Percentiles rank a stretch among this genome's conserved stretches.
These are phyloP conservation scores for Mycogone perniciosa DNA, from an alignment of 2,329 filamentous ascomycete species.

Conservation along the genomic window DNA sequence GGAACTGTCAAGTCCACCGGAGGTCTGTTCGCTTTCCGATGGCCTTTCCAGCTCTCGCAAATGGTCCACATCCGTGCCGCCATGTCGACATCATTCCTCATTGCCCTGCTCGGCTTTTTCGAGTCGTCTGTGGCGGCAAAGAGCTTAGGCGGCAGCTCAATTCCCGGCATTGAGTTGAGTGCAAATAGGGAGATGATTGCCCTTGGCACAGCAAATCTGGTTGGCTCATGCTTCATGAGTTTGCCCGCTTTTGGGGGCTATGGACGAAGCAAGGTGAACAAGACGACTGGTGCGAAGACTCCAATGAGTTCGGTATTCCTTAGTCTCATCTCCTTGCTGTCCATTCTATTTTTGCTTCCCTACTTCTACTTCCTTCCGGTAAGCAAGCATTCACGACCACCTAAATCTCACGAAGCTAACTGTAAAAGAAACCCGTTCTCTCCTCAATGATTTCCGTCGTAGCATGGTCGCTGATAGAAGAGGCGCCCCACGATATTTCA, in stretches of 20 bases:
- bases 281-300: constrained; percentile 81
- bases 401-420: neutral
- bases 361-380: constrained; percentile 96
- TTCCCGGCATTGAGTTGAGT: constrained; percentile 76
- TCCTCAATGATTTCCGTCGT: constrained; percentile 94
- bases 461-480: constrained; percentile 89
- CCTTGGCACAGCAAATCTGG: constrained; percentile 81
- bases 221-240: constrained; percentile 86
- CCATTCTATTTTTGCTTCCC: constrained; percentile 74
- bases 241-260: constrained; percentile 95
- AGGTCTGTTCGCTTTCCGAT: constrained; percentile 71
- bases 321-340: constrained; percentile 73
- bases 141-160: constrained; percentile 63
- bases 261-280: constrained; percentile 91
- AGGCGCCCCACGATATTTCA: constrained; percentile 82
- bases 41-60: constrained; percentile 71
- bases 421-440: constrained; percentile 74
- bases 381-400: constrained; percentile 32
- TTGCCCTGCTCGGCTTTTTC: constrained; percentile 95
- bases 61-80: constrained; percentile 79
- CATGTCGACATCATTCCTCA: constrained; percentile 86
- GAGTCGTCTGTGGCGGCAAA: constrained; percentile 96
- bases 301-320: constrained; percentile 91
- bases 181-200: constrained; percentile 92
- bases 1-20: constrained; percentile 73